phyloP scores from a whole-genome alignment of 164 flowering plant genomes.

The Piper longum region DNA sequence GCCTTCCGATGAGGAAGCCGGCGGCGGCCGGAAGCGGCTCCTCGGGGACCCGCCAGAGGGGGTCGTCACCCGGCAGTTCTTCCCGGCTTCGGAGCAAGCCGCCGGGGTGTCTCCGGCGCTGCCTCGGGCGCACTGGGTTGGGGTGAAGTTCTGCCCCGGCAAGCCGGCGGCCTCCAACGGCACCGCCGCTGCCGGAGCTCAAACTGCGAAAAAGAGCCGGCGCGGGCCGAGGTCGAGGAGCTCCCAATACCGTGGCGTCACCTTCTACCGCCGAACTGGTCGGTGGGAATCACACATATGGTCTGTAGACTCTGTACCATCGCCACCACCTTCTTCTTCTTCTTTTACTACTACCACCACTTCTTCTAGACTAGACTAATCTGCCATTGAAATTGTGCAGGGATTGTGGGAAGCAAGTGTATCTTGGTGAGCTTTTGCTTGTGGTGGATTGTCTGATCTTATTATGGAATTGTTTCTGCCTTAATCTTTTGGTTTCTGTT shows the following conservation, averaged over 20 bases:
- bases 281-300: conserved; percentile 99
- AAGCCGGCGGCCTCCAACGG: background rate
- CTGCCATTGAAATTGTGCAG: conserved; percentile 21
- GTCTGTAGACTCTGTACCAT: conserved; percentile 15
- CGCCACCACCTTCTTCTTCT: background rate
- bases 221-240: conserved; percentile 93
- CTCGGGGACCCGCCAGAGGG: conserved; percentile 19
- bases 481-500: conserved; percentile 1
- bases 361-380: background rate
- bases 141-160: no score
- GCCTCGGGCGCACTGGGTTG: no score
- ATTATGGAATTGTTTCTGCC: background rate
- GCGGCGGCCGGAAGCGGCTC: conserved; percentile 12
- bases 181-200: conserved; percentile 21
- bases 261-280: conserved; percentile 69
- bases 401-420: conserved; percentile 99
- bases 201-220: conserved; percentile 78
- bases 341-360: no score
- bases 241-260: conserved; percentile 74
- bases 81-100: conserved; percentile 25
- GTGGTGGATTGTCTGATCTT: no score
- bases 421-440: conserved; percentile 46
- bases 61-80: conserved; percentile 64
- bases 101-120: background rate
- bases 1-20: conserved; percentile 44